These are phyloP conservation scores for Cryptococcus hybrid DNA, from an alignment of 1,284 basidiomycete genomes.

Conservation along the genomic window DNA sequence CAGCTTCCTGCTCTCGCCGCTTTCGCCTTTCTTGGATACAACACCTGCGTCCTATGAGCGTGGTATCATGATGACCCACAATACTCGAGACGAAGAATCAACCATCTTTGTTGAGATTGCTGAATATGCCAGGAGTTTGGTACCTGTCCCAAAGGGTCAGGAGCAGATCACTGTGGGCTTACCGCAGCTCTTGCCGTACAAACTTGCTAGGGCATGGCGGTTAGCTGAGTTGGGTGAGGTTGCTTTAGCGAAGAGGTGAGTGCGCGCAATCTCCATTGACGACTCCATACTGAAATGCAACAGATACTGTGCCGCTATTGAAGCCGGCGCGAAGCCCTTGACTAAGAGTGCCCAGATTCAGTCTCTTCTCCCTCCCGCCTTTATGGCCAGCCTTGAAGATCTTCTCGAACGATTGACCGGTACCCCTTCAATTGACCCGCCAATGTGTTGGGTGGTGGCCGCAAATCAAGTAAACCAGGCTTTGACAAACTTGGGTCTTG, in stretches of 20 bases:
- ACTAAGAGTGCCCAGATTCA: constrained; percentile 21
- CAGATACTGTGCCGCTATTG: constrained; percentile 93
- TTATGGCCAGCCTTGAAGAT: constrained; percentile 75
- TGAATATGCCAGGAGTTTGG: constrained; percentile 85
- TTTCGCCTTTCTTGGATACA: constrained; percentile 67
- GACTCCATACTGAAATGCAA: background rate
- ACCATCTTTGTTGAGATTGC: constrained; percentile 87
- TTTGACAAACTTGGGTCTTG: constrained; percentile 89
- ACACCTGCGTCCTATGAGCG: constrained; percentile 36
- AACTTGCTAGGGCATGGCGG: constrained; percentile 71
- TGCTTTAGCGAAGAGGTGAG: constrained; percentile 67
- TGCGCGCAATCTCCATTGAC: constrained; percentile 1
- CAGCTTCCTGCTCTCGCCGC: constrained; percentile 85
- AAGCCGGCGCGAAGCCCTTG: constrained; percentile 52
- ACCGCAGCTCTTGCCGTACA: constrained; percentile 84
- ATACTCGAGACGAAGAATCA: constrained; percentile 56
- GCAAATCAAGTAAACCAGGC: constrained; percentile 79
- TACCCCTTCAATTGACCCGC: constrained; percentile 65
- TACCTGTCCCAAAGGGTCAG: constrained; percentile 72
- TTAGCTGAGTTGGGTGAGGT: constrained; percentile 79
- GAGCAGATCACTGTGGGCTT: constrained; percentile 74
- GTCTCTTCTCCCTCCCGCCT: constrained; percentile 59
- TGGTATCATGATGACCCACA: constrained; percentile 37
- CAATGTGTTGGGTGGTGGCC: constrained; percentile 59
- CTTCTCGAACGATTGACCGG: constrained; percentile 79